Percentiles rank a stretch among this genome's conserved stretches.
phyloP scores from a whole-genome alignment of 2,329 filamentous ascomycete genomes.

The Alternaria atra region DNA sequence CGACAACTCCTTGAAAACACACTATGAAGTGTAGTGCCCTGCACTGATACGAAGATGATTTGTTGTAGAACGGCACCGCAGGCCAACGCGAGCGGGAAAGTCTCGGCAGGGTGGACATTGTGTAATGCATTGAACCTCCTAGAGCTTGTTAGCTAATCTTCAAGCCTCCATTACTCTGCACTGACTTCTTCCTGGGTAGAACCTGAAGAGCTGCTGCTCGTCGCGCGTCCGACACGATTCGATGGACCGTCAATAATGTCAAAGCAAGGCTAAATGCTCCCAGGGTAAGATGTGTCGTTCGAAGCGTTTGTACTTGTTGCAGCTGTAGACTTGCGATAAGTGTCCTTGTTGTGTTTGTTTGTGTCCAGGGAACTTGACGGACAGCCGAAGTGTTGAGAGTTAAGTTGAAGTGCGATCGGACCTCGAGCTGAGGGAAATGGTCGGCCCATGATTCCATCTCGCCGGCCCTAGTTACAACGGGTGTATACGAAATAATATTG shows the following conservation, averaged over 20 bases:
- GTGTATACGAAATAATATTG: constrained; percentile 42
- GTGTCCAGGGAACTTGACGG: constrained; percentile 41
- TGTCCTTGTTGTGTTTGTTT: constrained; percentile 40
- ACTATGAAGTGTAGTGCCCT: constrained; percentile 49
- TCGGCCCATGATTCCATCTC: constrained; percentile 51
- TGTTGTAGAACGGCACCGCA: constrained; percentile 50
- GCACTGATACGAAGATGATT: constrained; percentile 50
- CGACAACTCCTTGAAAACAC: constrained; percentile 50
- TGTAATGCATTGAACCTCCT: constrained; percentile 49
- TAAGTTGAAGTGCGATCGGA: constrained; percentile 51
- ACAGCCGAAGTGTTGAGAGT: constrained; percentile 46
- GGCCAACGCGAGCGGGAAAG: constrained; percentile 52
- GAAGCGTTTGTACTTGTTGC: constrained; percentile 49
- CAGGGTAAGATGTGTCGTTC: constrained; percentile 52
- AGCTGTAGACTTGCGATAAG: constrained; percentile 49
- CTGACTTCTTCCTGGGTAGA: constrained; percentile 46
- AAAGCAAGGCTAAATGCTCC: constrained; percentile 51
- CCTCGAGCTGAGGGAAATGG: constrained; percentile 43
- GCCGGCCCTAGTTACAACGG: constrained; percentile 36
- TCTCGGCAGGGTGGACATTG: constrained; percentile 52
- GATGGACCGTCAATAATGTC: constrained; percentile 45
- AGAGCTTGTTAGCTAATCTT: constrained; percentile 20
- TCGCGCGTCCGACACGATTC: constrained; percentile 51
- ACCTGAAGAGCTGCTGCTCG: constrained; percentile 46
- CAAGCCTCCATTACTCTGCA: not conserved